Conservation (phyloP, 1,139 yeast species). For the Kazachstania sp. region DNA sequence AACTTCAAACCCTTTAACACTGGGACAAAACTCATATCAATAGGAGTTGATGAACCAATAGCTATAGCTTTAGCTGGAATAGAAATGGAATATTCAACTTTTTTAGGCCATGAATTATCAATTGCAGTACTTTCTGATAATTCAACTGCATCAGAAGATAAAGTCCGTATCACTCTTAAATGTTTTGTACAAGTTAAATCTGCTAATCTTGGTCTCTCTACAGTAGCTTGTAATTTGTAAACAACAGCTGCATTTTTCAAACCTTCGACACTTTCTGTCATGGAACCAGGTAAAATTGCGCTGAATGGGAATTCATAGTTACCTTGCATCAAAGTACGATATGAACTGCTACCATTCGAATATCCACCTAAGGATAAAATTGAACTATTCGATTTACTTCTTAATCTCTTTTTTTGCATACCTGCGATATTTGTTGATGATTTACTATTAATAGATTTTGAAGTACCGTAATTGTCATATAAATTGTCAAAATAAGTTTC, state of each 20-base stretch:
- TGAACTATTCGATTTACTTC: constrained; percentile 28
- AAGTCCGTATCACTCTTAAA: constrained; percentile 76
- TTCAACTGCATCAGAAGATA: constrained; percentile 82
- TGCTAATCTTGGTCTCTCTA: constrained; percentile 72
- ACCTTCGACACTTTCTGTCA: constrained; percentile 87
- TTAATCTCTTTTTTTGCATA: constrained; percentile 15
- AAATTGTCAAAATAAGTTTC: constrained; percentile 28
- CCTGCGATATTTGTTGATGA: constrained; percentile 17
- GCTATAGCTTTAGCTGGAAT: constrained; percentile 87
- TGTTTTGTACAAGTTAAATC: constrained; percentile 62
- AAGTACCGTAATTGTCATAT: constrained; percentile 17
- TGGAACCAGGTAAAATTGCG: constrained; percentile 72
- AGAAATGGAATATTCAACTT: constrained; percentile 81
- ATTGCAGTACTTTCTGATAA: constrained; percentile 87
- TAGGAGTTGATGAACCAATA: constrained; percentile 70
- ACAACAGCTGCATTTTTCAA: constrained; percentile 75
- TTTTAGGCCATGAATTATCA: constrained; percentile 92
- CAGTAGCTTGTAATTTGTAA: constrained; percentile 67
- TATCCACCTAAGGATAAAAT: constrained; percentile 27
- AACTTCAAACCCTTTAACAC: constrained; percentile 68
- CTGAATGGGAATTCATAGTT: constrained; percentile 89
- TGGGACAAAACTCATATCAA: constrained; percentile 69
- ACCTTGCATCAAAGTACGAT: constrained; percentile 49
- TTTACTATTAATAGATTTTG: constrained; percentile 14
- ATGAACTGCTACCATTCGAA: constrained; percentile 9